These are phyloP conservation scores for Apiospora aurea DNA, from an alignment of 2,329 filamentous ascomycete species.

Conservation along the genomic window DNA sequence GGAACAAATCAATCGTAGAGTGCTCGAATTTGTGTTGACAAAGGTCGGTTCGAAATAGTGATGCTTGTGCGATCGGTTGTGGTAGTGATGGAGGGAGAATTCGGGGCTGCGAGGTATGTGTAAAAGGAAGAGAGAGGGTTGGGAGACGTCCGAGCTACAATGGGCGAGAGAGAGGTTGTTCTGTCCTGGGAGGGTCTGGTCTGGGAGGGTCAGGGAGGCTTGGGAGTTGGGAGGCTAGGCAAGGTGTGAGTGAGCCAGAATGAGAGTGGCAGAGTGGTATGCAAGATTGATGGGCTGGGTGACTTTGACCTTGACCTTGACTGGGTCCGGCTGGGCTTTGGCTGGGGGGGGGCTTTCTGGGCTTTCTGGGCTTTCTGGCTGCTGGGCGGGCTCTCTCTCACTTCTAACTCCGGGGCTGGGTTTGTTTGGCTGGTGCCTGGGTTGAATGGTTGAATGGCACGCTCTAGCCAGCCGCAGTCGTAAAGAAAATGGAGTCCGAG, in stretches of 20 bases:
- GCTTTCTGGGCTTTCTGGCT: neutral
- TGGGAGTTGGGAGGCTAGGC: too few species aligned
- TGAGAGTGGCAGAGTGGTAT: neutral
- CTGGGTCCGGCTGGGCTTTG: constrained; percentile 1
- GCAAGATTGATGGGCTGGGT: constrained; percentile 20
- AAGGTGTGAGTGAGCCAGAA: neutral
- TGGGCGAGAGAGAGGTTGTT: constrained; percentile 20
- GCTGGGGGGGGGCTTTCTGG: too few species aligned
- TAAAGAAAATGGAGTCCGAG: constrained; percentile 11
- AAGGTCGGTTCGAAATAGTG: constrained; percentile 14
- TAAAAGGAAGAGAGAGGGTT: constrained; percentile 11
- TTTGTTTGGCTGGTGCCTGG: constrained; percentile 18
- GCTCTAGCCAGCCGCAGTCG: neutral
- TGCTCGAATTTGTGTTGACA: neutral
- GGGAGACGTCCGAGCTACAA: constrained; percentile 18
- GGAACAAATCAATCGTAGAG: constrained; percentile 22
- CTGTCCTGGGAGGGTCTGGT: constrained; percentile 5
- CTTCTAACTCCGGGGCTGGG: constrained; percentile 1
- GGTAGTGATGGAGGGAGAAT: neutral
- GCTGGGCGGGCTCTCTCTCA: too few species aligned
- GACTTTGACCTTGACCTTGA: constrained; percentile 4
- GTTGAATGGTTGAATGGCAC: neutral
- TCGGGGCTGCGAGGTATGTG: constrained; percentile 7
- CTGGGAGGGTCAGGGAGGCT: constrained; percentile 15
- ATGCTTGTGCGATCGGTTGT: constrained; percentile 11